phyloP scores from a whole-genome alignment of 2,329 filamentous ascomycete species.

The Sphaceloma murrayae region DNA sequence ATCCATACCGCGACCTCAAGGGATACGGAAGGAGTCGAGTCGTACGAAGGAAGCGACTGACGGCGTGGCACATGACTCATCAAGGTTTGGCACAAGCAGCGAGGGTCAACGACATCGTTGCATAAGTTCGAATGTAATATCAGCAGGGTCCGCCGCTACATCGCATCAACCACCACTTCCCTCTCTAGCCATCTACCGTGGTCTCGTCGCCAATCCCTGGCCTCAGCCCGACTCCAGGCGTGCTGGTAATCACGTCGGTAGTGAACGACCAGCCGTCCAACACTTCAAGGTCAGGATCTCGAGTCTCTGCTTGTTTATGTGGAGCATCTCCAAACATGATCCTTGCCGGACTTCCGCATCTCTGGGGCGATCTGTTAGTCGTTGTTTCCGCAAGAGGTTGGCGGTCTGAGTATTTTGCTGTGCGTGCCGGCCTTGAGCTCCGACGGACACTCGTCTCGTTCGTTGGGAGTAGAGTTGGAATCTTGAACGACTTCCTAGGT shows the following conservation, averaged over 20 bases:
- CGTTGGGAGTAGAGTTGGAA: slow-evolving; percentile 26
- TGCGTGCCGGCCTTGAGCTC: slow-evolving; percentile 20
- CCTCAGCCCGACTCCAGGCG: slow-evolving; percentile 16
- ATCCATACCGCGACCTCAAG: slow-evolving; percentile 1
- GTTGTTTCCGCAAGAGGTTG: slow-evolving; percentile 24
- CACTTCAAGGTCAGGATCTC: slow-evolving; percentile 16
- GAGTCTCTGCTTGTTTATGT: slow-evolving; percentile 1
- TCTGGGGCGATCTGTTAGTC: slow-evolving; percentile 23
- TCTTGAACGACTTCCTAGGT: slow-evolving; percentile 28
- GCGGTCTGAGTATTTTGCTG: slow-evolving; percentile 20
- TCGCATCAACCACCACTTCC: background rate
- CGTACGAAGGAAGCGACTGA: background rate
- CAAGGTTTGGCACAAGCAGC: slow-evolving; percentile 8
- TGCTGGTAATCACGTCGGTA: slow-evolving; percentile 18
- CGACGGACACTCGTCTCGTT: slow-evolving; percentile 19
- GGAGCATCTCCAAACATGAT: slow-evolving; percentile 18
- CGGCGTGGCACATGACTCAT: slow-evolving; percentile 7
- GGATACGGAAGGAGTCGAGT: background rate
- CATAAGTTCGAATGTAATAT: no score
- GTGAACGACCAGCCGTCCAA: slow-evolving; percentile 20
- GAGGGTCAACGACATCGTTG: background rate
- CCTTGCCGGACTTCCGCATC: slow-evolving; percentile 22
- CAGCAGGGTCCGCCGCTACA: background rate
- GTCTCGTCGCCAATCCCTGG: slow-evolving; percentile 15
- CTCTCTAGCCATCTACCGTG: slow-evolving; percentile 16